Conservation (phyloP, 106 monocot genomes). For the Dioscorea alata region DNA sequence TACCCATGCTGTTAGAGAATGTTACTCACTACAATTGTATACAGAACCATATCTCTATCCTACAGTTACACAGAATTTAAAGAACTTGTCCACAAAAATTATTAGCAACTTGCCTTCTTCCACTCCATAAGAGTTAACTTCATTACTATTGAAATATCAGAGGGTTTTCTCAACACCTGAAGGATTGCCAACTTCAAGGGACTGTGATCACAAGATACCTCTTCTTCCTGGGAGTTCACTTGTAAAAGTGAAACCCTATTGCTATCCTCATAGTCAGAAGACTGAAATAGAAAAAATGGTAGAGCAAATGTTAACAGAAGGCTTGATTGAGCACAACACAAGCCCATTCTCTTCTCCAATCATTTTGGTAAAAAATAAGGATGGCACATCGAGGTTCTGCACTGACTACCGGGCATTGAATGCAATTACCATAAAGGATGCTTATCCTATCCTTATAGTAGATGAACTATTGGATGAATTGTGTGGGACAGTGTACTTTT, state of each 20-base stretch:
- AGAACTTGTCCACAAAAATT: too few relatives aligned
- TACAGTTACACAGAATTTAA: too few relatives aligned
- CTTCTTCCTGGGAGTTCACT: not conserved
- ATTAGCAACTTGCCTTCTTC: too few relatives aligned
- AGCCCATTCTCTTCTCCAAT: not conserved
- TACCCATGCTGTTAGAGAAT: too few relatives aligned
- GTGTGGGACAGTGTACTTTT: not conserved
- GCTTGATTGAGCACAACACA: not conserved
- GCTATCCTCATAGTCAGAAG: not conserved
- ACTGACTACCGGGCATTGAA: not conserved
- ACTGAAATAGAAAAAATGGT: not conserved
- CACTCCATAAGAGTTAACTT: too few relatives aligned
- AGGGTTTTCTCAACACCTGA: not conserved
- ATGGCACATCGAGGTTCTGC: constrained; percentile 4
- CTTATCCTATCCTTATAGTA: not conserved
- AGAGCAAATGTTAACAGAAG: not conserved
- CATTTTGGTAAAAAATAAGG: not conserved
- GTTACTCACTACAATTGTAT: too few relatives aligned
- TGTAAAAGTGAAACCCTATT: not conserved
- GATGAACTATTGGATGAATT: constrained; percentile 2
- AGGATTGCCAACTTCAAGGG: not conserved
- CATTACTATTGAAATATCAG: too few relatives aligned
- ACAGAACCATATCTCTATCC: too few relatives aligned
- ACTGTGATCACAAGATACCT: not conserved
- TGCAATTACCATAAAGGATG: not conserved